Base-by-base conservation (phyloP, 2,329 filamentous ascomycete genomes). In the Stachybotrys chlorohalonatus region DNA sequence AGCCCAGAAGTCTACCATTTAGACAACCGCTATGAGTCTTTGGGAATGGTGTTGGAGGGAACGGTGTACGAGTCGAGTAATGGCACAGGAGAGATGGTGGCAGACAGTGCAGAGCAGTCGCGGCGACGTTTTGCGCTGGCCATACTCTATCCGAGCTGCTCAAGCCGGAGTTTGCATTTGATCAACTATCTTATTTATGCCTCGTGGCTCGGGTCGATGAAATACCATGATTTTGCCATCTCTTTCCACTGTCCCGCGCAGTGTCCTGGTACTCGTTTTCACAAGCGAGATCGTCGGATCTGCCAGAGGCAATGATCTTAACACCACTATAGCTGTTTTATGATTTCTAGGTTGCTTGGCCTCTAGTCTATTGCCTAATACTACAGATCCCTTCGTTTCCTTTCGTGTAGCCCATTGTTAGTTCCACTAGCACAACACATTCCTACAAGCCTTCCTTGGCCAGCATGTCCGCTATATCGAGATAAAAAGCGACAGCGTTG, bases 381-480 rank as follows among this genome's bases (percentile, higher is more conserved):
- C 64, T 64, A 67, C 64, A 66, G 63, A 67, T 66, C 67, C 64
- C 64, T 66, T 63, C 62, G 15, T 49, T 30, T 30, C 47, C 7
- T 49, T 56, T 31, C 47, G 24, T 30, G 3, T 46, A 46, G 15
- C 31, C 47, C 31, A 49, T 24, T 24, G 4, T 24, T 24, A 24
- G 24, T 24, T 24, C 2, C 24, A 24, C 24, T 2, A 24, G 39
- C 39, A 45, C 39, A 11, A 11, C 39, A 45, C 39, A 11, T 3
- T n/a, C 39, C n/a, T 45, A 49, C 16, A 73, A 57, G 1, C 81
- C 84, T 64, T 89, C 85, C 62, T 84, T 86, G 2, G 86, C 84
- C 52, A 90, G 71, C 85, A 88, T 89, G 63, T 89, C 81, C 11
- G 78, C 79, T 62, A 87, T 82, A 56, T 79, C 82, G 2, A 86